phyloP scores from a whole-genome alignment of 75 land plant species.

The Picea sitchensis region DNA sequence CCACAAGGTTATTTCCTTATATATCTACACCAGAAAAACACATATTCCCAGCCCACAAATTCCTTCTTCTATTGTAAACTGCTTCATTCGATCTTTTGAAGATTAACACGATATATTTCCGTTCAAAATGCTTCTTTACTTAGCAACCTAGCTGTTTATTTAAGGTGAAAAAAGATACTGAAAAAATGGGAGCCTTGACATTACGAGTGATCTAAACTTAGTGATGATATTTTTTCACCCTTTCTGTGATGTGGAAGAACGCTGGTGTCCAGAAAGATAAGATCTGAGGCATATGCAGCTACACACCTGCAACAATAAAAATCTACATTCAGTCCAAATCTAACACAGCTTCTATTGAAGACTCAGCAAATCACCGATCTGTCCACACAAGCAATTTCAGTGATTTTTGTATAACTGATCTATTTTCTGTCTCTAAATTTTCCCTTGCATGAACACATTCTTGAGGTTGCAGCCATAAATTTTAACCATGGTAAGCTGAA shows the following conservation, averaged over 20 bases:
- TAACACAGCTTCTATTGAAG: background rate
- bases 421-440: no score
- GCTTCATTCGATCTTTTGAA: background rate
- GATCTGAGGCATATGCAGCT: conserved; percentile 90
- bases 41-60: background rate
- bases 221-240: conserved; percentile 42
- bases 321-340: background rate
- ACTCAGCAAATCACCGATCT: background rate
- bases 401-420: background rate
- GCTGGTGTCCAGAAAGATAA: conserved; percentile 55
- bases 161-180: background rate
- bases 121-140: background rate
- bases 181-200: background rate
- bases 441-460: background rate
- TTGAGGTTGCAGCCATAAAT: background rate
- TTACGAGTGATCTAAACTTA: conserved; percentile 97
- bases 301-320: conserved; percentile 69
- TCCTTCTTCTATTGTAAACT: background rate
- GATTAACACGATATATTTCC: background rate
- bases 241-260: conserved; percentile 62
- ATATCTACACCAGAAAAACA: background rate
- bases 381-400: background rate
- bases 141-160: background rate
- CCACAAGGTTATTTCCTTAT: background rate
- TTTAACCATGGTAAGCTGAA: background rate